Conservation (phyloP, 208 protist species). For the Herpetomonas muscarum region DNA sequence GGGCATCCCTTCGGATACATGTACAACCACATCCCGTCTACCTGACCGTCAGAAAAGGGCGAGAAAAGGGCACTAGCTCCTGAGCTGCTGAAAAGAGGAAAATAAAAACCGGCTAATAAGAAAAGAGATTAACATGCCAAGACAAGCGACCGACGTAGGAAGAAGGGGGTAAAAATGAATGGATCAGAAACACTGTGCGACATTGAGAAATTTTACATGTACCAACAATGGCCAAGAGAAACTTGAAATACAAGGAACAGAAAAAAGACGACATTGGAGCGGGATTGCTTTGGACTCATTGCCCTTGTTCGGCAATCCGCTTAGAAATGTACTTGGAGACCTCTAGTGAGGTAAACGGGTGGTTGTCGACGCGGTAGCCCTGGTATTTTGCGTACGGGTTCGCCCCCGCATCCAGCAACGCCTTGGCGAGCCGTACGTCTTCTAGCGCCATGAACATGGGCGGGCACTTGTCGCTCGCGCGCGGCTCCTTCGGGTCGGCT, state of each 20-base stretch:
- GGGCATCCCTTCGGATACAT: too few relatives aligned
- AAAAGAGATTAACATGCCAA: not conserved
- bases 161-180: not conserved
- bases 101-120: constrained; percentile 1
- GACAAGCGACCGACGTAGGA: not conserved
- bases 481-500: constrained; percentile 64
- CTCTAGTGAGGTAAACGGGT: constrained; percentile 75
- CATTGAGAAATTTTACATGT: constrained; percentile 27
- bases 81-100: not conserved
- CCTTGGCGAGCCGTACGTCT: constrained; percentile 53
- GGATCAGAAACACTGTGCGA: not conserved
- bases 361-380: constrained; percentile 61
- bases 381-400: constrained; percentile 70
- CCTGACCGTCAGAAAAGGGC: too few relatives aligned
- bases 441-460: constrained; percentile 87
- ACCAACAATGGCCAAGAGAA: too few relatives aligned
- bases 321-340: constrained; percentile 44
- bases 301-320: too few relatives aligned
- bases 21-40: too few relatives aligned
- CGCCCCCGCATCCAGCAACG: constrained; percentile 64
- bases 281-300: too few relatives aligned
- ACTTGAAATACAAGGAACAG: too few relatives aligned
- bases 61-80: too few relatives aligned
- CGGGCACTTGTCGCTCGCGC: constrained; percentile 64
- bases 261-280: too few relatives aligned